phyloP scores from a whole-genome alignment of 768 basidiomycete species.

The Rhizopogon rudus region DNA sequence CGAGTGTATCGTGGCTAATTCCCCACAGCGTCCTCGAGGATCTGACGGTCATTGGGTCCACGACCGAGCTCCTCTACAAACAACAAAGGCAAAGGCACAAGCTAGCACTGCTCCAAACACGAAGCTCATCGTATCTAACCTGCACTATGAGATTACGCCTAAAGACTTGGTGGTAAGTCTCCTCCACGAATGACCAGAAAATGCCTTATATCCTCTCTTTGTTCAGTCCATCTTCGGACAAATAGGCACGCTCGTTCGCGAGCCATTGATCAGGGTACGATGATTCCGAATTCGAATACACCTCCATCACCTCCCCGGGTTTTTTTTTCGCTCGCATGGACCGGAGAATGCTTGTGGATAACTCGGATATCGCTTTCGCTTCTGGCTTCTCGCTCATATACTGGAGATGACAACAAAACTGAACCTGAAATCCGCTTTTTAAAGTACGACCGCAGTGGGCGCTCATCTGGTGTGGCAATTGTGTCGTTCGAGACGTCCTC shows the following conservation, averaged over 20 bases:
- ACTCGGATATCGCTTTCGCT: constrained; percentile 37
- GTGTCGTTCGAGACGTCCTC: constrained; percentile 73
- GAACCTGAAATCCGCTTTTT: constrained; percentile 50
- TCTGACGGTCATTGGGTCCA: constrained; percentile 70
- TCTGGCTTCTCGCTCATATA: constrained; percentile 31
- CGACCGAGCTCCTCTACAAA: constrained; percentile 58
- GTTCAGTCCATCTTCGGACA: constrained; percentile 82
- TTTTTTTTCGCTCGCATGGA: constrained; percentile 25
- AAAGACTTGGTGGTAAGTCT: constrained; percentile 81
- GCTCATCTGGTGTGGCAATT: constrained; percentile 80
- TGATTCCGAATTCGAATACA: constrained; percentile 39
- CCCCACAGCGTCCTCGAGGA: constrained; percentile 53
- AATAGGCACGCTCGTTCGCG: constrained; percentile 87
- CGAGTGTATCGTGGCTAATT: not conserved
- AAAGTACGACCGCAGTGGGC: constrained; percentile 95
- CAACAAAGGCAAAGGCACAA: constrained; percentile 20
- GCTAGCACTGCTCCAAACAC: constrained; percentile 30
- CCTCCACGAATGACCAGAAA: not conserved
- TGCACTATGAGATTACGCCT: constrained; percentile 89
- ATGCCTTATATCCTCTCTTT: constrained; percentile 2
- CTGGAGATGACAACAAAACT: constrained; percentile 39
- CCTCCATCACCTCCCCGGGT: constrained; percentile 21
- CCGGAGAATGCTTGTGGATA: constrained; percentile 17
- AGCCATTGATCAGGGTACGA: constrained; percentile 95
- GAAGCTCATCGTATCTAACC: constrained; percentile 74